Percentiles rank a stretch among this genome's conserved stretches.
These are phyloP conservation scores for Babesia microti DNA, from an alignment of 169 alveolate species.

Conservation along the genomic window DNA sequence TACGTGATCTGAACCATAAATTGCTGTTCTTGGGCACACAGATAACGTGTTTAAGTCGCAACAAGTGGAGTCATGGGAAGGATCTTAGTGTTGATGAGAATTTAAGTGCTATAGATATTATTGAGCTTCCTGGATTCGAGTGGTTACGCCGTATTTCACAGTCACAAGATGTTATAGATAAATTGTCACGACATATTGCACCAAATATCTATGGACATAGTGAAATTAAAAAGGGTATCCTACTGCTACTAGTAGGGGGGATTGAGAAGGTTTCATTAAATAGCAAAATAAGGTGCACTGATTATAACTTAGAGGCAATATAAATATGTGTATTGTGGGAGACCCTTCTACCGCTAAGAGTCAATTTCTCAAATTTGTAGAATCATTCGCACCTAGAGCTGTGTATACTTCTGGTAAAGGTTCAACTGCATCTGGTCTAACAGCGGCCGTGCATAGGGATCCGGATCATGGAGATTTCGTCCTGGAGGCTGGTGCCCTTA, in stretches of 20 bases:
- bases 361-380: conserved; percentile 85
- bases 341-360: conserved; percentile 97
- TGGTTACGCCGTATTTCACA: conserved; percentile 63
- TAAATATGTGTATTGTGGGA: conserved; percentile 92
- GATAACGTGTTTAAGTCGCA: conserved; percentile 46
- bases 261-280: conserved; percentile 85
- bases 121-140: conserved; percentile 49
- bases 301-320: conserved; percentile 91
- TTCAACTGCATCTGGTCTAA: conserved; percentile 92
- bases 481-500: conserved; percentile 95
- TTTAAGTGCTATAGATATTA: conserved; percentile 51
- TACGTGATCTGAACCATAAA: conserved; percentile 83
- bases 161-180: conserved; percentile 59
- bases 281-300: conserved; percentile 71
- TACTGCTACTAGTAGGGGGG: conserved; percentile 92
- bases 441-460: conserved; percentile 93
- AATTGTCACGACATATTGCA: conserved; percentile 80
- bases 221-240: conserved; percentile 91
- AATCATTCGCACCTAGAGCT: conserved; percentile 82
- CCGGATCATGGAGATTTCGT: conserved; percentile 93
- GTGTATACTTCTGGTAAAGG: conserved; percentile 92
- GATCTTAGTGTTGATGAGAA: conserved; percentile 39
- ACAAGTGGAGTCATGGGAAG: conserved; percentile 9
- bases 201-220: conserved; percentile 92
- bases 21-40: conserved; percentile 77